These are phyloP conservation scores for Erodium trifolium DNA, from an alignment of 441 rosid species.

Conservation along the genomic window DNA sequence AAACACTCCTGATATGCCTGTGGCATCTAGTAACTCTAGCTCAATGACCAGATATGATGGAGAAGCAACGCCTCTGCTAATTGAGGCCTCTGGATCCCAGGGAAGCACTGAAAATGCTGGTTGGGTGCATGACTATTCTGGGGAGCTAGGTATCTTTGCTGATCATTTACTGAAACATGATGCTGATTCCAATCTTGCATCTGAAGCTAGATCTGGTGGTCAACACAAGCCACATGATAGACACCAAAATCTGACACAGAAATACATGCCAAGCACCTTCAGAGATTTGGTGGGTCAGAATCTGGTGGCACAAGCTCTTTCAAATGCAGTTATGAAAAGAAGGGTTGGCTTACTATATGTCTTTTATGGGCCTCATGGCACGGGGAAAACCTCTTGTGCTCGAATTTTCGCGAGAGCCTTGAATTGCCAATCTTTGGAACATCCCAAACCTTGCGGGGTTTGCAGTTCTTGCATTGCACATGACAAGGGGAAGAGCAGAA, in stretches of 20 bases:
- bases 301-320: slow-evolving; percentile 84
- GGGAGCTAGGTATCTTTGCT: slow-evolving; percentile 90
- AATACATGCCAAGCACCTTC: slow-evolving; percentile 72
- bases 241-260: slow-evolving; percentile 85
- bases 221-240: slow-evolving; percentile 34
- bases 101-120: slow-evolving; percentile 55
- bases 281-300: slow-evolving; percentile 81
- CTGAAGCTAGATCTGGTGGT: slow-evolving; percentile 66
- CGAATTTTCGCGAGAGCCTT: slow-evolving; percentile 85
- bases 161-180: slow-evolving; percentile 68
- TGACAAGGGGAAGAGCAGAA: slow-evolving; percentile 68
- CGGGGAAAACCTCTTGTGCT: slow-evolving; percentile 96
- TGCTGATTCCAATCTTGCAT: slow-evolving; percentile 71
- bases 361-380: slow-evolving; percentile 93
- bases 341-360: slow-evolving; percentile 84
- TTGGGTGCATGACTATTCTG: slow-evolving; percentile 88
- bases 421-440: slow-evolving; percentile 75
- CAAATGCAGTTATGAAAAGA: slow-evolving; percentile 62
- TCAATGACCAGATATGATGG: slow-evolving; percentile 47
- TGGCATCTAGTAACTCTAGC: slow-evolving; percentile 55
- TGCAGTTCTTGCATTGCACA: slow-evolving; percentile 72
- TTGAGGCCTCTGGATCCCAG: slow-evolving; percentile 57
- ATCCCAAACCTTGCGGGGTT: slow-evolving; percentile 74
- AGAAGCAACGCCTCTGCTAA: slow-evolving; percentile 85
- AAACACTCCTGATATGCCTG: slow-evolving; percentile 33